Evolutionary conservation across 306 rosid genomes (phyloP), one percentile per base, ranked within the genome.

Genomic region (Trichosanthes cucumerina): DNA sequence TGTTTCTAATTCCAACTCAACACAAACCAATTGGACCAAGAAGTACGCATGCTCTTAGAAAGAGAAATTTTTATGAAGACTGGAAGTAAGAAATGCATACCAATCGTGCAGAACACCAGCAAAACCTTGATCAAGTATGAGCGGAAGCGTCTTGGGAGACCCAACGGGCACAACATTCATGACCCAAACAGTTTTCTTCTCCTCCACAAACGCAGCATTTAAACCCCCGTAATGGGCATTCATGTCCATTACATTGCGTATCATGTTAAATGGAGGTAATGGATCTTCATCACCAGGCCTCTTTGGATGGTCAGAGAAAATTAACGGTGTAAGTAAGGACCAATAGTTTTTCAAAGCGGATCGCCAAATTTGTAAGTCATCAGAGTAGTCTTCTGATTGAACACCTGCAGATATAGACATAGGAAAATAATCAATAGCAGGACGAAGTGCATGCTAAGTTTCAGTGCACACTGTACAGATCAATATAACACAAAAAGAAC

Each of bases 261-360:
- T 78, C 99, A 96, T 96, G 88, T 96, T 96, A 86, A 86, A 96
- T 58, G 99, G 98, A 79, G 99, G 98, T 80, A 96, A 76, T 43
- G 99, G 98, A 85, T 96, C 99, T 89, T 96, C 99, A 82, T 96
- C 99, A 26, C 99, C 99, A 73, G 97, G 99, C 87, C 98, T 93
- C 96, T 96, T 96, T 46, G 99, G 99, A 85, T 96, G 99, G 87
- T 96, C 99, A 49, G 99, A 96, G 89, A 96, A 96, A 84, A 96
- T 96, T 81, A 96, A 84, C 3, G 99, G 99, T 18, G 98, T 91
- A 76, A 96, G 98, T 79, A 96, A 84, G 49, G 99, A 91, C 98
- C 99, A 96, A 81, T 91, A 96, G 74, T 93, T 90, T 46, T 81
- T 87, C 21, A 93, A 83, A 83, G 96, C 89, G 14, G 91, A 81